Conservation (phyloP, 495 filamentous ascomycete species). For the Penicillium bialowiezense region DNA sequence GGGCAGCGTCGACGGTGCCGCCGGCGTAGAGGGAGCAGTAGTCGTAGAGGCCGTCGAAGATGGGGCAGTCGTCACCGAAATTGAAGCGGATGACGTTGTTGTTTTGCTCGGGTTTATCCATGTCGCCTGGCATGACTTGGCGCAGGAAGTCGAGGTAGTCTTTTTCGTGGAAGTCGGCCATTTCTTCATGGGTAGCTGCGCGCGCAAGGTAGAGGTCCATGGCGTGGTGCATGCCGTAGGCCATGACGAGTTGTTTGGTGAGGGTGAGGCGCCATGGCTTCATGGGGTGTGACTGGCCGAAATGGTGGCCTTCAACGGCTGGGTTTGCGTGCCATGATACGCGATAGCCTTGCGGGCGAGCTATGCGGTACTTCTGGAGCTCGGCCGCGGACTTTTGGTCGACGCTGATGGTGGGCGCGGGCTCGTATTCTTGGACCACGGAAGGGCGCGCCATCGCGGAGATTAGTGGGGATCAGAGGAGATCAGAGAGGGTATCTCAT, state of each 20-base stretch:
- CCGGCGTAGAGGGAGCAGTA: slow-evolving; percentile 94
- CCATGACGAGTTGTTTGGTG: slow-evolving; percentile 88
- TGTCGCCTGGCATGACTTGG: slow-evolving; percentile 42
- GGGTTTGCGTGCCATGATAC: slow-evolving; percentile 98
- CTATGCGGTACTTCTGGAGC: slow-evolving; percentile 70
- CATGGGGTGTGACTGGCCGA: slow-evolving; percentile 94
- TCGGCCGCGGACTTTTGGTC: slow-evolving; percentile 63
- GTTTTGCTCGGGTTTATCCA: slow-evolving; percentile 42
- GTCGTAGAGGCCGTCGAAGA: slow-evolving; percentile 93
- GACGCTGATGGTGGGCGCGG: slow-evolving; percentile 58
- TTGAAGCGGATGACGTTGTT: slow-evolving; percentile 60
- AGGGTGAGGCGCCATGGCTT: slow-evolving; percentile 97
- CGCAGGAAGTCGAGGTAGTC: slow-evolving; percentile 88
- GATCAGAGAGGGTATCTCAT: not conserved
- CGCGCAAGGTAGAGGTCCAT: slow-evolving; percentile 91
- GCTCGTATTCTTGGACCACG: slow-evolving; percentile 70
- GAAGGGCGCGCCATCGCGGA: slow-evolving; percentile 41
- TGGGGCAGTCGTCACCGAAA: slow-evolving; percentile 90
- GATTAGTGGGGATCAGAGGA: slow-evolving; percentile 2
- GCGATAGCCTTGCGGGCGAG: slow-evolving; percentile 74
- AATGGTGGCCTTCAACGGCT: slow-evolving; percentile 94
- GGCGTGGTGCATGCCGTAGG: slow-evolving; percentile 91
- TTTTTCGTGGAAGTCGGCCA: slow-evolving; percentile 78
- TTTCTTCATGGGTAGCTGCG: slow-evolving; percentile 79
- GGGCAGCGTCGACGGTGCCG: slow-evolving; percentile 84